Evolutionary conservation across 2,329 filamentous ascomycete genomes (phyloP).

Genomic region (Camillea tinctor): DNA sequence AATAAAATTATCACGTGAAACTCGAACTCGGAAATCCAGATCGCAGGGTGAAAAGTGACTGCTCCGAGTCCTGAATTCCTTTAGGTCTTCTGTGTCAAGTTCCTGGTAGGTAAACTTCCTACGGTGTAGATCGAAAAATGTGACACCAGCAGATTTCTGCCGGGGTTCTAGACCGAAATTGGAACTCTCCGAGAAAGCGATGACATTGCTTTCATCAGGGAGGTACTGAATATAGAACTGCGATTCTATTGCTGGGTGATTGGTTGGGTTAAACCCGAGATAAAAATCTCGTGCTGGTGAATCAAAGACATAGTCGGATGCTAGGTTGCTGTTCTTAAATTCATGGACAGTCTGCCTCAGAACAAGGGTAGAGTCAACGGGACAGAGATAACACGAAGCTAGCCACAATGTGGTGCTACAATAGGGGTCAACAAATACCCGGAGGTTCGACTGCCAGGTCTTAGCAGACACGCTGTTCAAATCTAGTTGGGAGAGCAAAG

Average conservation of each 20-base stretch:
- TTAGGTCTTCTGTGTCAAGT: not conserved
- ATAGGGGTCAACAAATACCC: slow-evolving; percentile 17
- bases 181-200: not conserved
- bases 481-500: slow-evolving; percentile 2
- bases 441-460: slow-evolving; percentile 8
- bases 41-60: not conserved
- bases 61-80: not conserved
- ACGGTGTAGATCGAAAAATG: not conserved
- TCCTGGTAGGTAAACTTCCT: not conserved
- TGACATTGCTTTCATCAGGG: not conserved
- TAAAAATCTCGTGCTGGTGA: not conserved
- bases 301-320: not conserved
- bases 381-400: slow-evolving; percentile 10
- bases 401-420: slow-evolving; percentile 18
- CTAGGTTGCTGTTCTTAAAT: slow-evolving; percentile 7
- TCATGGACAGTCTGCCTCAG: slow-evolving; percentile 13
- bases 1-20: not conserved
- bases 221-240: not conserved
- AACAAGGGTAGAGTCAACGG: not conserved
- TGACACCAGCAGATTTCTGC: not conserved
- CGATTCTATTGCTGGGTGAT: not conserved
- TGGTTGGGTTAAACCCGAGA: not conserved
- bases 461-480: not conserved
- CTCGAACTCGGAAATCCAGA: not conserved
- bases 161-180: not conserved